A percentile compares a stretch with the other conserved stretches of the same genome.
Conservation (phyloP, 2,329 filamentous ascomycete species). For the Fusarium sp. region DNA sequence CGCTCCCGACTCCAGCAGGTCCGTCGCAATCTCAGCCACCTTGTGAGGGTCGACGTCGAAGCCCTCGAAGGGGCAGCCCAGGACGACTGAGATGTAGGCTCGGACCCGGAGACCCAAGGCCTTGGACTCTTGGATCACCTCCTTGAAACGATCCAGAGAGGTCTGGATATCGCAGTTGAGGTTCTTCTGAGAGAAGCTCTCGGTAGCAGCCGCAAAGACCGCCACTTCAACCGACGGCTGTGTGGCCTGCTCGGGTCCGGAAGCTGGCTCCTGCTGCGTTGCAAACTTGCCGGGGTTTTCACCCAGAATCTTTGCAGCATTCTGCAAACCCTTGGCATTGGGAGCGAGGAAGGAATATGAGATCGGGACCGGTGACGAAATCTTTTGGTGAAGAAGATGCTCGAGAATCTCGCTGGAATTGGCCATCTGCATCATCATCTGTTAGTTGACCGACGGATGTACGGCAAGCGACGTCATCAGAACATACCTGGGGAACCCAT, state of each 20-base stretch:
- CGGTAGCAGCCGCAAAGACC: slow-evolving; percentile 85
- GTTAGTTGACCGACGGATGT: slow-evolving; percentile 18
- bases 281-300: slow-evolving; percentile 62
- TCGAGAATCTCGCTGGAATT: slow-evolving; percentile 81
- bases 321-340: slow-evolving; percentile 78
- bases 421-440: slow-evolving; percentile 70
- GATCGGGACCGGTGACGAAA: slow-evolving; percentile 66
- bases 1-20: slow-evolving; percentile 85
- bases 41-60: slow-evolving; percentile 71
- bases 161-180: slow-evolving; percentile 84
- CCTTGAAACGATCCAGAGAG: slow-evolving; percentile 76
- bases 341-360: slow-evolving; percentile 86
- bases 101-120: slow-evolving; percentile 74
- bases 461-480: background rate
- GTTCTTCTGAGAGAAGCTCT: slow-evolving; percentile 83
- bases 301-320: slow-evolving; percentile 67
- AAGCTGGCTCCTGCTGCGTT: slow-evolving; percentile 61
- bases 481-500: slow-evolving; percentile 81
- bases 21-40: slow-evolving; percentile 75
- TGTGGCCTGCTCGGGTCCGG: slow-evolving; percentile 52
- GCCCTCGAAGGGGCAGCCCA: slow-evolving; percentile 83
- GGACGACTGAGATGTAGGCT: slow-evolving; percentile 83
- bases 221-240: slow-evolving; percentile 75
- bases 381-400: slow-evolving; percentile 71
- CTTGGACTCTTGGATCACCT: slow-evolving; percentile 77